These are phyloP conservation scores for Fusarium pseudoanthophilum DNA, from an alignment of 2,329 filamentous ascomycete genomes.

Conservation along the genomic window DNA sequence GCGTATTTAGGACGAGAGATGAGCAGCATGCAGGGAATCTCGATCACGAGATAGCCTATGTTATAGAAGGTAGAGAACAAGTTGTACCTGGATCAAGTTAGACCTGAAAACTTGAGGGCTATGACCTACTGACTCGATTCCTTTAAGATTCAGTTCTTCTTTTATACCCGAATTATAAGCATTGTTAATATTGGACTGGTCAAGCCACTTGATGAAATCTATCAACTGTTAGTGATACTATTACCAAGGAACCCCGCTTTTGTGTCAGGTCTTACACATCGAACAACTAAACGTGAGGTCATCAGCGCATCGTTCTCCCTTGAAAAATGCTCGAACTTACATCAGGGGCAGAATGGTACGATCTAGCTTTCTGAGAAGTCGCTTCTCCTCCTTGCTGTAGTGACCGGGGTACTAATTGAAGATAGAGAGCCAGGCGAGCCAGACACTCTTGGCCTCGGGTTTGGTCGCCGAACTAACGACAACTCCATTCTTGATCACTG, in stretches of 20 bases:
- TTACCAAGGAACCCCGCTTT: no score
- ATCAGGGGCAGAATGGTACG: not conserved
- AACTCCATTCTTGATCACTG: not conserved
- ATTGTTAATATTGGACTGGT: slow-evolving; percentile 48
- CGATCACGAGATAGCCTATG: slow-evolving; percentile 42
- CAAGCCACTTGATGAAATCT: slow-evolving; percentile 49
- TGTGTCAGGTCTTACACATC: not conserved
- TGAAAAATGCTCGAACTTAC: not conserved
- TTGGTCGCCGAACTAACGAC: not conserved
- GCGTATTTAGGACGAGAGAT: slow-evolving; percentile 37
- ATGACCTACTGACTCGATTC: slow-evolving; percentile 46
- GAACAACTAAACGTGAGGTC: not conserved
- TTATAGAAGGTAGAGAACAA: slow-evolving; percentile 45
- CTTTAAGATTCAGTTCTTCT: slow-evolving; percentile 48
- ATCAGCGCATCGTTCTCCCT: no score
- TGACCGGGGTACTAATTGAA: not conserved
- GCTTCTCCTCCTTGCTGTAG: not conserved
- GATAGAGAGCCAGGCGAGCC: not conserved
- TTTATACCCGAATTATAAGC: slow-evolving; percentile 56
- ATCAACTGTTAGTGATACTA: slow-evolving; percentile 41
- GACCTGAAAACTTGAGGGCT: not conserved
- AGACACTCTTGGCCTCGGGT: not conserved
- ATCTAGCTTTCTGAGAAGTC: not conserved
- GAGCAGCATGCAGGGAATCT: slow-evolving; percentile 44
- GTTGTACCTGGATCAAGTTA: slow-evolving; percentile 27